These are phyloP conservation scores for Cladosporium sp. DNA, from an alignment of 2,329 filamentous ascomycete genomes.

Conservation along the genomic window DNA sequence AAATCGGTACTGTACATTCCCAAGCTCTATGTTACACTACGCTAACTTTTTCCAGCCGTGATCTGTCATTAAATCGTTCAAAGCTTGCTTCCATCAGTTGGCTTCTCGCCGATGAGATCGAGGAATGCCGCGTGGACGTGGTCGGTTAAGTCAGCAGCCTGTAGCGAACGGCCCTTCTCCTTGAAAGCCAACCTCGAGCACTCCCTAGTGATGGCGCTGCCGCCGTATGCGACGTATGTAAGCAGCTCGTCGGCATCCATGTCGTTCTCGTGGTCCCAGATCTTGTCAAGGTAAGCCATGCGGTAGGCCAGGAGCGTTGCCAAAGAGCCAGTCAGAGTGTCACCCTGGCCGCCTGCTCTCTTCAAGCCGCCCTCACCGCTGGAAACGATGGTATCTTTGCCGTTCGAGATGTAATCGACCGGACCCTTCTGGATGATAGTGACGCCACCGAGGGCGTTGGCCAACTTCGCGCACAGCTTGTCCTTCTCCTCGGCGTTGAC, in stretches of 20 bases:
- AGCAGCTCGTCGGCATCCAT: constrained; percentile 62
- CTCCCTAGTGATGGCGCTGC: constrained; percentile 83
- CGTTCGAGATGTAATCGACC: constrained; percentile 81
- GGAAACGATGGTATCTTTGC: constrained; percentile 69
- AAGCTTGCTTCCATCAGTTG: constrained; percentile 31
- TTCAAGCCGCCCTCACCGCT: constrained; percentile 82
- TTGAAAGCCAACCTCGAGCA: constrained; percentile 84
- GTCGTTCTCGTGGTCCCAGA: constrained; percentile 67
- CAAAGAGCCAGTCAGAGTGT: constrained; percentile 86
- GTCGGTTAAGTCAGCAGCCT: constrained; percentile 90
- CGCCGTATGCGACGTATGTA: constrained; percentile 79
- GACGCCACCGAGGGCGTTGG: constrained; percentile 77
- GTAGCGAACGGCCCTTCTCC: constrained; percentile 81
- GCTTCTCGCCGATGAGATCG: constrained; percentile 71
- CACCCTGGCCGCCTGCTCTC: constrained; percentile 89
- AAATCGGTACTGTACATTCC: constrained; percentile 16
- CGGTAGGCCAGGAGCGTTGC: constrained; percentile 89
- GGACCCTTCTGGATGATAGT: constrained; percentile 88
- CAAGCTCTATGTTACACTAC: constrained; percentile 17
- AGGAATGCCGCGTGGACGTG: constrained; percentile 83
- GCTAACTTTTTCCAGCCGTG: constrained; percentile 15
- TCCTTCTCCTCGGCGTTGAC: constrained; percentile 51
- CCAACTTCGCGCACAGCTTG: constrained; percentile 67
- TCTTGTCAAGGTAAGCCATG: constrained; percentile 76
- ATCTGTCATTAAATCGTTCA: constrained; percentile 8